Base-by-base conservation (phyloP, 257 asterid species). In the Cruciata laevipes region DNA sequence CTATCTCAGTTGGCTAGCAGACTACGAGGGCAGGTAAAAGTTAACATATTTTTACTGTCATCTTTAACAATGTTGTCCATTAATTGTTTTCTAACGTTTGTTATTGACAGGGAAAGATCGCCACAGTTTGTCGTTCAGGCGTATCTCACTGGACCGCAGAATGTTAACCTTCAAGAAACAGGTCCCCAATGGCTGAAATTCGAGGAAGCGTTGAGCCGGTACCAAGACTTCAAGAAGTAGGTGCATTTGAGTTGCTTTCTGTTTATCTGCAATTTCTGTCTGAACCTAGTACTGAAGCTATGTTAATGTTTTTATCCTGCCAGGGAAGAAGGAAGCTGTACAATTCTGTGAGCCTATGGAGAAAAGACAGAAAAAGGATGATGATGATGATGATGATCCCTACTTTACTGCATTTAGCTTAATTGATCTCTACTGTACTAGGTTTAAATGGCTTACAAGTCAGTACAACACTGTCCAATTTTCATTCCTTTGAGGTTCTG, bases 1-100 rank as follows among this genome's bases (percentile, higher is more conserved):
- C 71, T 93, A 93, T 73, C 73, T 93, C 82, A 77, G 79, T 61
- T 93, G 96, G 97, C 72, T 93, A 69, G 87, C 95, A 61, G 80
- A 90, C 59, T 93, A 93, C n/a, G 91, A 93, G 67, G 95, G 96
- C 80, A 86, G 91, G 99, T 93, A 76, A 25, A 67, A 27, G 9
- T 52, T 65, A 0, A 9, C 55, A 14, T 0, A 47, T 16, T n/a
- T 5, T n/a, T n/a, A n/a, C n/a, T n/a, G n/a, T n/a, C n/a, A n/a
- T n/a, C n/a, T n/a, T n/a, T n/a, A 37, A 37, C 42, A 37, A 37
- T 37, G 42, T 37, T 0, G 42, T 37, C 0, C 42, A 37, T 37
- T 5, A 31, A 16, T 27, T 9, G 37, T 14, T 55, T 3, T 53
- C 11, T 53, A 66, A 59, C 69, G 4, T 40, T 44, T 7, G 42